These are phyloP conservation scores for Daucus carota DNA, from an alignment of 129 eudicot species.

Conservation along the genomic window DH1_v3.0 NC_030384.2:34484001-34484500, in stretches of 20 bases:
- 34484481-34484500: neutral
- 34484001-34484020: neutral
- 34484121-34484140: neutral
- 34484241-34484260: neutral
- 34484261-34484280: constrained; percentile 33
- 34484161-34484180: neutral
- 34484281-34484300: constrained; percentile 22
- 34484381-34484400: neutral
- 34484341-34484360: constrained; percentile 28
- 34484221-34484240: neutral
- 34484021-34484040: neutral
- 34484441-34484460: neutral
- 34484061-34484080: neutral
- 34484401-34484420: neutral
- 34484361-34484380: constrained; percentile 22
- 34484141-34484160: neutral
- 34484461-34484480: neutral
- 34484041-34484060: neutral
- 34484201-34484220: neutral
- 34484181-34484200: neutral
- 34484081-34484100: neutral
- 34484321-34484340: constrained; percentile 34
- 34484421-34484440: neutral
- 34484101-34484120: neutral
- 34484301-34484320: constrained; percentile 29